Base-by-base conservation (phyloP, 73 alveolate genomes). In the Paramecium tetraurelia region DNA sequence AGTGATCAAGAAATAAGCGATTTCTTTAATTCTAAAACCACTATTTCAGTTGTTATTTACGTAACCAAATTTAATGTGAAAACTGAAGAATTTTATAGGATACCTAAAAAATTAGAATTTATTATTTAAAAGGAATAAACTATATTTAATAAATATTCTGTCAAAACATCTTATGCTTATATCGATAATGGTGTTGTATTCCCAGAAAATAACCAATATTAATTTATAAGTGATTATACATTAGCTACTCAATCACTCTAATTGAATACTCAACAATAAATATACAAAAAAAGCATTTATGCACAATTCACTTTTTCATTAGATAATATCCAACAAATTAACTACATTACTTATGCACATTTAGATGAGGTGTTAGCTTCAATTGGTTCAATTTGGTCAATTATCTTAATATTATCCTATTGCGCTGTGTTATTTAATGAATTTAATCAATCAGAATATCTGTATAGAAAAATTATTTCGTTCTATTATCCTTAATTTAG, bases 311-410 rank as follows among this genome's bases (percentile, higher is more conserved):
- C 84, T 63, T 63, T 63, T 63, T 63, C 84, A 27, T 63, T 63
- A 18, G 84, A 63, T 33, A 63, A 27, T 12, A 63, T 63, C 14
- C 12, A 63, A 63, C 27, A 63, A 63, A 63, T 63, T 63, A 63
- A 63, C 31, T 63, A 63, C 11, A 63, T 63, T 27, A 63, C 84
- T 7, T 63, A 63, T 27, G 50, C 84, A 22, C 84, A 63, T 63
- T 18, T 63, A 33, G 84, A 63, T 63, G 84, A 27, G 27, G 84
- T 72, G 2, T 38, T 72, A 18, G 86, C 86, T 21, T 72, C 86
- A 1, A 72, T 72, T 10, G 86, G 86, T 29, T 72, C 86, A 5
- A 72, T 72, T 5, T 72, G 57, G 59, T 72, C 86, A 72, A 72
- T 72, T 11, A 63, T 63, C 8, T 33, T 63, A 3, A 63, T 63